phyloP scores from a whole-genome alignment of 371 early-diverging fungal species.

The Rhizopus sp. region DNA sequence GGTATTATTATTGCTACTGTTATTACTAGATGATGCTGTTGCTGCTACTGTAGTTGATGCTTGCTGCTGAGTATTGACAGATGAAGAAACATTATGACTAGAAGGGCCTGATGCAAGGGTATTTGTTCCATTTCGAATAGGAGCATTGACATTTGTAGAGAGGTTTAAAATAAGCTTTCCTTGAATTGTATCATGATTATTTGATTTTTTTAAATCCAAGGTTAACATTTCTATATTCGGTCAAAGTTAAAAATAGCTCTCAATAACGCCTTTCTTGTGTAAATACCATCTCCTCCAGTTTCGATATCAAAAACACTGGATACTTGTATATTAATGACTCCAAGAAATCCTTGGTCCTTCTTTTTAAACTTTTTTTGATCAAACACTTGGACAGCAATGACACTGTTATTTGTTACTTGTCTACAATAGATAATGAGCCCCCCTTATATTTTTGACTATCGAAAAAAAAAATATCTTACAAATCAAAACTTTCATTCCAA shows the following conservation, averaged over 20 bases:
- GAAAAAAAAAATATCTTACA: conserved; percentile 42
- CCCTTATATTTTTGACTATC: background rate
- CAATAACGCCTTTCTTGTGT: background rate
- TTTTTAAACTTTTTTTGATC: conserved; percentile 96
- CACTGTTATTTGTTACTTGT: conserved; percentile 71
- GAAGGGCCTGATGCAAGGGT: conserved; percentile 38
- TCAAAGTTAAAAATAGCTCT: conserved; percentile 1
- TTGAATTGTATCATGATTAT: conserved; percentile 78
- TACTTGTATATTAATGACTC: conserved; percentile 88
- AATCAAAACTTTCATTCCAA: conserved; percentile 79
- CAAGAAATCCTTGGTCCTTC: conserved; percentile 93
- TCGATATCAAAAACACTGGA: conserved; percentile 76
- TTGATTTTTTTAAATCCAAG: conserved; percentile 82
- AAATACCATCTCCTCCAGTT: conserved; percentile 71
- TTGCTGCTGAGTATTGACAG: conserved; percentile 20
- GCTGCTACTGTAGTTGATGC: background rate
- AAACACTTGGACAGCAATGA: conserved; percentile 93
- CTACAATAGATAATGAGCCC: conserved; percentile 35
- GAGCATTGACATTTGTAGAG: conserved; percentile 60
- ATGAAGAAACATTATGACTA: conserved; percentile 18
- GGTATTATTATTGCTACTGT: conserved; percentile 10
- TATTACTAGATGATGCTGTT: background rate
- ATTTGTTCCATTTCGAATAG: conserved; percentile 44
- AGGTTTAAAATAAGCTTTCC: conserved; percentile 81
- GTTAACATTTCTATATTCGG: conserved; percentile 77